Percentiles rank a stretch among this genome's conserved stretches.
Conservation (phyloP, 164 flowering plant genomes). For the Nelumbo lutea region DNA sequence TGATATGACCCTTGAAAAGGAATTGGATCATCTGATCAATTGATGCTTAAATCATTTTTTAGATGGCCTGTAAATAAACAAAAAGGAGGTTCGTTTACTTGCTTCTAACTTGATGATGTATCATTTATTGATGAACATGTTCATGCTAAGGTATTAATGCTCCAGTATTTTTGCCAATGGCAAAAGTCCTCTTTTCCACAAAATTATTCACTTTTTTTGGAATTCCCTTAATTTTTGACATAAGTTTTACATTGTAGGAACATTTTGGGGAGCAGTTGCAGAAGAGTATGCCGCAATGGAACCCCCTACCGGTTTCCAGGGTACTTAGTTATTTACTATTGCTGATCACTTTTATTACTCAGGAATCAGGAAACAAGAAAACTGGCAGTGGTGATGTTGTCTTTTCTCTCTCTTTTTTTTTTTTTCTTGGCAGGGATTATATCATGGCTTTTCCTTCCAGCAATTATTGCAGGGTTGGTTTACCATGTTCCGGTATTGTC, state of each 20-base stretch:
- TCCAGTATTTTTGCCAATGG: not conserved
- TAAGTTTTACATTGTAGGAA: constrained; percentile 29
- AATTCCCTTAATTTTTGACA: not conserved
- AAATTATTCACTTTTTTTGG: not conserved
- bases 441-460: constrained; percentile 86
- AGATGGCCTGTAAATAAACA: no score
- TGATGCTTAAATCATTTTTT: no score
- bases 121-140: not conserved
- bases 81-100: not conserved
- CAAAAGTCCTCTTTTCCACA: not conserved
- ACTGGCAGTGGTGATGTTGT: not conserved
- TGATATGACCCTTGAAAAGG: no score
- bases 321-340: constrained; percentile 22
- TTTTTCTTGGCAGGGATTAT: constrained; percentile 51
- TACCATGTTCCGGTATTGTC: constrained; percentile 63
- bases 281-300: constrained; percentile 61
- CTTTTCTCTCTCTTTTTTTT: not conserved
- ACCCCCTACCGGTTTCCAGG: constrained; percentile 91
- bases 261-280: constrained; percentile 67
- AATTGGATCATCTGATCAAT: no score
- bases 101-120: not conserved
- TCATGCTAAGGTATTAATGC: not conserved
- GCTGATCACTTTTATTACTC: not conserved
- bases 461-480: constrained; percentile 60
- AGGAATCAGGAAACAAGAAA: not conserved